These are phyloP conservation scores for Torulaspora pretoriensis DNA, from an alignment of 1,139 yeast genomes.

Conservation along the genomic window DNA sequence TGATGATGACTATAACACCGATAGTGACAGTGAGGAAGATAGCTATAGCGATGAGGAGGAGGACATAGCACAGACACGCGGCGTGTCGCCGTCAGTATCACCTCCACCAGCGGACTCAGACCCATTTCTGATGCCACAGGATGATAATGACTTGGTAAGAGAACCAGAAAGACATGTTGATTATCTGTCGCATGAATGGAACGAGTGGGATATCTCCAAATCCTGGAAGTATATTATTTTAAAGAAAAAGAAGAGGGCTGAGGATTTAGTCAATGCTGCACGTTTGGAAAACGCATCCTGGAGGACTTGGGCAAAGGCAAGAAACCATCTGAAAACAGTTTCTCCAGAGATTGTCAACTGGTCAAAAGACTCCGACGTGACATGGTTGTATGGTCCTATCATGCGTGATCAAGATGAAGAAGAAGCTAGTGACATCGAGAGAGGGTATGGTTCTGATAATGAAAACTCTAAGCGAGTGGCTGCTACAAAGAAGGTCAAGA, in stretches of 20 bases:
- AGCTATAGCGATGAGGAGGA: conserved; percentile 23
- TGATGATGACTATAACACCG: conserved; percentile 24
- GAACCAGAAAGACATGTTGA: conserved; percentile 92
- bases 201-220: conserved; percentile 84
- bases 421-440: conserved; percentile 11
- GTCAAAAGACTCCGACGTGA: conserved; percentile 76
- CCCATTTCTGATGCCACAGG: conserved; percentile 54
- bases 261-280: conserved; percentile 58
- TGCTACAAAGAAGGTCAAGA: conserved; percentile 20
- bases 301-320: conserved; percentile 85
- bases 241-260: conserved; percentile 52
- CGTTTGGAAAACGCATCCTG: conserved; percentile 77
- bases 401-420: conserved; percentile 34
- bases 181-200: conserved; percentile 93
- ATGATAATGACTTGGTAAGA: conserved; percentile 73
- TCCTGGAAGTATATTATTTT: conserved; percentile 92
- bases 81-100: conserved; percentile 25
- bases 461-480: conserved; percentile 33
- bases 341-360: conserved; percentile 73
- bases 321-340: conserved; percentile 60
- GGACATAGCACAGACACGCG: conserved; percentile 12
- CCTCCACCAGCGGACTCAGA: conserved; percentile 40
- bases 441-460: conserved; percentile 40
- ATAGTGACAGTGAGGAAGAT: conserved; percentile 18
- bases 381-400: conserved; percentile 73